A percentile compares a stretch with the other conserved stretches of the same genome.
These are phyloP conservation scores for Psilocybe mexicana DNA, from an alignment of 1,284 basidiomycete genomes.

Conservation along the genomic window DNA sequence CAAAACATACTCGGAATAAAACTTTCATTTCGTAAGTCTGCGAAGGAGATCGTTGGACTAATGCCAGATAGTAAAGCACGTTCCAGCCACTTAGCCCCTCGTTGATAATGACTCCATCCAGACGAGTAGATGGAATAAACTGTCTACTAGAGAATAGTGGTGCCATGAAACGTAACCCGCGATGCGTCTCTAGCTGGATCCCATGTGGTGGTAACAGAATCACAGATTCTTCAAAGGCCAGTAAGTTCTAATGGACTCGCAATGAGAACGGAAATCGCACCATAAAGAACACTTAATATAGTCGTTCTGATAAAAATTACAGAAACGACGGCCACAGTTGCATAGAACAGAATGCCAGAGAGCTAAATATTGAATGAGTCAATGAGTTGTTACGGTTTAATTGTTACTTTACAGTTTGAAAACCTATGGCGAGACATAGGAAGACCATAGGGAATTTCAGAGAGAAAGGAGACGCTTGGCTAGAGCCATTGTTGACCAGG, in stretches of 20 bases:
- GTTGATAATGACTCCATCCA: conserved; percentile 70
- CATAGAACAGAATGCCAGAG: conserved; percentile 4
- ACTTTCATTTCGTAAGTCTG: conserved; percentile 19
- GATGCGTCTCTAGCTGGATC: conserved; percentile 69
- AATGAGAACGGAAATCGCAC: conserved; percentile 12
- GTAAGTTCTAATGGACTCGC: not conserved
- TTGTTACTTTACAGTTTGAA: conserved; percentile 35
- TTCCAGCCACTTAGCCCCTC: conserved; percentile 73
- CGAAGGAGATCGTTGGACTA: conserved; percentile 31
- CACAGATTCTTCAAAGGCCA: conserved; percentile 56
- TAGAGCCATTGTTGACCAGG: conserved; percentile 31
- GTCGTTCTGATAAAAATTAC: conserved; percentile 1
- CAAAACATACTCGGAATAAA: conserved; percentile 42
- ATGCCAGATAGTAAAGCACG: conserved; percentile 66
- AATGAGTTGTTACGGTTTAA: not conserved
- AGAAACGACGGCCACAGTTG: not conserved
- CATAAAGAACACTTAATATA: conserved; percentile 17
- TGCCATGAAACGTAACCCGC: conserved; percentile 47
- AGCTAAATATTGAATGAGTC: conserved; percentile 3
- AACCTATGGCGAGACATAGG: conserved; percentile 34
- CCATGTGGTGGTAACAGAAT: conserved; percentile 65
- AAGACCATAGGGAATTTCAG: conserved; percentile 38
- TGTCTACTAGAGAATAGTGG: conserved; percentile 47
- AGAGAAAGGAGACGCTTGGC: conserved; percentile 31
- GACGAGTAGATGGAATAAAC: conserved; percentile 56